A percentile compares a stretch with the other conserved stretches of the same genome.
Conservation (phyloP, 352 stramenopile species). For the Phytophthora vignae region DNA sequence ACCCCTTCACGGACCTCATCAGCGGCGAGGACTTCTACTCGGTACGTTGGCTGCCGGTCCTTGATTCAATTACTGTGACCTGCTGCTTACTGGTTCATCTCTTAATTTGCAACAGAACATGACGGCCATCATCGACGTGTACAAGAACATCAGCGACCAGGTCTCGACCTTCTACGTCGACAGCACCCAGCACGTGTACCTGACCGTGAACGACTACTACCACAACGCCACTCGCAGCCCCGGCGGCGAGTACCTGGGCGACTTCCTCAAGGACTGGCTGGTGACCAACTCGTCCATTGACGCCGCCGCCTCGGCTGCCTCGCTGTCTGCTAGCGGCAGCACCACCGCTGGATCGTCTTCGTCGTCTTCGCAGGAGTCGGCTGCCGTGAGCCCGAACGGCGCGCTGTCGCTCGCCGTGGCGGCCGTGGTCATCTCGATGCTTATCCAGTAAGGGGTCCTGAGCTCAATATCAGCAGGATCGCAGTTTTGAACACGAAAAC, state of each 20-base stretch:
- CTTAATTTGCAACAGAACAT: constrained; percentile 40
- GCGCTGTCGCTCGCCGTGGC: constrained; percentile 23
- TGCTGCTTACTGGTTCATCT: background rate
- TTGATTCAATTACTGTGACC: background rate
- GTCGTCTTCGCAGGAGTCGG: constrained; percentile 15
- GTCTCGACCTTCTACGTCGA: constrained; percentile 64
- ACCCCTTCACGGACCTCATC: constrained; percentile 65
- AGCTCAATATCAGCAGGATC: constrained; percentile 26
- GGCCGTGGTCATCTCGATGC: constrained; percentile 23
- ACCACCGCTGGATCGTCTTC: constrained; percentile 1
- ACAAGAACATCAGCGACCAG: constrained; percentile 53
- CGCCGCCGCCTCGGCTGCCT: constrained; percentile 26
- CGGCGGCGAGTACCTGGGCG: constrained; percentile 37
- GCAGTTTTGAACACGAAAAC: constrained; percentile 13
- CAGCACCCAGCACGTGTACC: constrained; percentile 58
- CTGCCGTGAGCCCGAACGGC: constrained; percentile 22
- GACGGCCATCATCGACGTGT: constrained; percentile 59
- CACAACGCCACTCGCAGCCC: constrained; percentile 54
- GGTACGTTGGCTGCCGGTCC: constrained; percentile 22
- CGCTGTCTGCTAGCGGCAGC: constrained; percentile 16
- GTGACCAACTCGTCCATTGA: constrained; percentile 48
- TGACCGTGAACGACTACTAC: constrained; percentile 57
- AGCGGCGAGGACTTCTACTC: constrained; percentile 62
- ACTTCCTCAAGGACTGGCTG: constrained; percentile 51
- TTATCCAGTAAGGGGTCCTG: constrained; percentile 32